Base-by-base conservation (phyloP, 2,329 filamentous ascomycete genomes). In the Aspergillus sp. region DNA sequence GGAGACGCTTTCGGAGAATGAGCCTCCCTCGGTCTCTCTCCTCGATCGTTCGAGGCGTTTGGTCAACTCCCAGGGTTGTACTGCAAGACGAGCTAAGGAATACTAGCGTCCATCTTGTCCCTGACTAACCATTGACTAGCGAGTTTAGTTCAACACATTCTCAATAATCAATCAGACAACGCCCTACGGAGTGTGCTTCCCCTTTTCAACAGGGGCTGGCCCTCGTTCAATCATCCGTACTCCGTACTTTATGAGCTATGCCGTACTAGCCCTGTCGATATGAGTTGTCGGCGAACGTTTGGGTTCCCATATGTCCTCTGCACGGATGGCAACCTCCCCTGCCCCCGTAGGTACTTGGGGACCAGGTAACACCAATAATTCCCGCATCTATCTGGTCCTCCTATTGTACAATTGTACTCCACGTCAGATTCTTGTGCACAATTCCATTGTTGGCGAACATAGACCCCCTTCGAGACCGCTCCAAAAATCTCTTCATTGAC, bases 81-180 rank as follows among this genome's bases (percentile, higher is more conserved):
- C 34, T 17, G 10, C 14, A 36, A 38, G 45, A 17, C 31, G 16
- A 38, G 31, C 45, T 36, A 47, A 38, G 23, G 29, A 47, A 38
- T 20, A 47, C 45, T 34, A 42, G 19, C 38, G 11, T 21, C 38
- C 17, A 21, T 20, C 10, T 42, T 42, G 17, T 21, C 17, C 38
- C 38, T 21, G 38, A 42, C 38, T 42, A 42, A 21, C 38, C 38
- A 11, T 17, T 20, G 38, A 42, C 38, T 42, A 42, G 17, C 19
- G 38, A 42, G n/a, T 17, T 42, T 42, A 42, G 38, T 20, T 53
- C 34, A 7, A n/a, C 34, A 11, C 34, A 25, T 10, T n/a, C 34
- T 36, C 56, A 55, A 50, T 52, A 56, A 52, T 49, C 48, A 56
- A 48, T 49, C 53, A 59, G 51, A 46, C 44, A 46, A 16, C 32